Conservation (phyloP, 2,329 filamentous ascomycete species). For the Aspergillus sp. region DNA sequence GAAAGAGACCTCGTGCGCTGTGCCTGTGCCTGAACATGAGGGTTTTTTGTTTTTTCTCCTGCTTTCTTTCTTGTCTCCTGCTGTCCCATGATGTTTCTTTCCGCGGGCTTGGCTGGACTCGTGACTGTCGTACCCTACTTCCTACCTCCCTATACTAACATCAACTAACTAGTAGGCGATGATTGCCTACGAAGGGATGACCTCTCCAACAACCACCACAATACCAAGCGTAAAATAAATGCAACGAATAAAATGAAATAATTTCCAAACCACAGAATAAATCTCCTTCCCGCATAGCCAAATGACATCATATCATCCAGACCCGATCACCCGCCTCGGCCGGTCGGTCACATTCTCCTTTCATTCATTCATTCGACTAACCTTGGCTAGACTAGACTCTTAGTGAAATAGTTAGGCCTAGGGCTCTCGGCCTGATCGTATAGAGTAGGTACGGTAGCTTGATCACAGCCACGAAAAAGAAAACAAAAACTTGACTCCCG, state of each 20-base stretch:
- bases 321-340: neutral
- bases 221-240: no score
- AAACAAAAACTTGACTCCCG: no score
- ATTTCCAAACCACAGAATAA: neutral
- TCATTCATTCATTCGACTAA: no score
- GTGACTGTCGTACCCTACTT: neutral
- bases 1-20: neutral
- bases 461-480: neutral
- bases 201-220: neutral
- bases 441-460: neutral
- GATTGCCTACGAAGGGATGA: neutral
- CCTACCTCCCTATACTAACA: no score
- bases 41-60: neutral
- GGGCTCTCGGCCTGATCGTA: no score
- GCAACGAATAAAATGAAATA: no score
- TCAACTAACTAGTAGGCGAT: no score
- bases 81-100: neutral
- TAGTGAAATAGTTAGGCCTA: no score
- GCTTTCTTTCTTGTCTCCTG: neutral
- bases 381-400: no score
- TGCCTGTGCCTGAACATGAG: neutral
- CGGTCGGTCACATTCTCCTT: neutral
- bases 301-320: neutral
- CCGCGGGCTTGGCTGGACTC: neutral
- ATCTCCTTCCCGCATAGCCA: neutral